Conservation (phyloP, 805 yeast species). For the Candida easanensis region DNA sequence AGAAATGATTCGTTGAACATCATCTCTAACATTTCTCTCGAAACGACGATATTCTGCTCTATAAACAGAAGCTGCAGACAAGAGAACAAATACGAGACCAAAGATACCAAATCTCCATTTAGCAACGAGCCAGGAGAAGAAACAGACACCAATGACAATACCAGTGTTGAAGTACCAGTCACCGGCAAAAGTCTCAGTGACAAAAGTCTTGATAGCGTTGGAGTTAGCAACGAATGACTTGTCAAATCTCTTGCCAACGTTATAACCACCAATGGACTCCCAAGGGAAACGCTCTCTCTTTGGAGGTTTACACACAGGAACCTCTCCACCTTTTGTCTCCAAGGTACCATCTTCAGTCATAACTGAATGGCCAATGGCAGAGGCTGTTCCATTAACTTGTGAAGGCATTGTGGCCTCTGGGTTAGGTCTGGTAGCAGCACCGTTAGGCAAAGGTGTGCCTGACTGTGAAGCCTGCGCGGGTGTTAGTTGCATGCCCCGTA, state of each 20-base stretch:
- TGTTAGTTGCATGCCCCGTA: background rate
- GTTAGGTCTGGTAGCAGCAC: background rate
- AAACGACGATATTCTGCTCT: conserved; percentile 73
- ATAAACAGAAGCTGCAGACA: conserved; percentile 64
- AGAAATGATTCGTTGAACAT: conserved; percentile 64
- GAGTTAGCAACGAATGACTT: conserved; percentile 27
- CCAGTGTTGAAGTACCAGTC: conserved; percentile 74
- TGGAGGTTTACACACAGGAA: background rate
- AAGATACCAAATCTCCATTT: conserved; percentile 62
- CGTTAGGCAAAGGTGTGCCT: conserved; percentile 2
- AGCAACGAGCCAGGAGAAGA: conserved; percentile 68
- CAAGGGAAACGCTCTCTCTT: conserved; percentile 32
- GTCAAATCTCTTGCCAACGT: conserved; percentile 25
- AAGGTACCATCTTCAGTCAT: background rate
- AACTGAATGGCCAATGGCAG: conserved; percentile 3
- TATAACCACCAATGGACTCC: conserved; percentile 31
- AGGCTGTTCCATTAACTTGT: background rate
- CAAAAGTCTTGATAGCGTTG: conserved; percentile 50
- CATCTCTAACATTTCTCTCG: conserved; percentile 72
- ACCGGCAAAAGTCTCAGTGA: conserved; percentile 64
- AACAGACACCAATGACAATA: conserved; percentile 63
- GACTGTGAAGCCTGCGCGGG: conserved; percentile 1
- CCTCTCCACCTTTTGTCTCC: background rate
- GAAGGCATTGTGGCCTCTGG: background rate
- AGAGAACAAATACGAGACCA: conserved; percentile 55